A percentile compares a stretch with the other conserved stretches of the same genome.
These are phyloP conservation scores for Halophytophthora batemanensis DNA, from an alignment of 352 stramenopile genomes.

Conservation along the genomic window DNA sequence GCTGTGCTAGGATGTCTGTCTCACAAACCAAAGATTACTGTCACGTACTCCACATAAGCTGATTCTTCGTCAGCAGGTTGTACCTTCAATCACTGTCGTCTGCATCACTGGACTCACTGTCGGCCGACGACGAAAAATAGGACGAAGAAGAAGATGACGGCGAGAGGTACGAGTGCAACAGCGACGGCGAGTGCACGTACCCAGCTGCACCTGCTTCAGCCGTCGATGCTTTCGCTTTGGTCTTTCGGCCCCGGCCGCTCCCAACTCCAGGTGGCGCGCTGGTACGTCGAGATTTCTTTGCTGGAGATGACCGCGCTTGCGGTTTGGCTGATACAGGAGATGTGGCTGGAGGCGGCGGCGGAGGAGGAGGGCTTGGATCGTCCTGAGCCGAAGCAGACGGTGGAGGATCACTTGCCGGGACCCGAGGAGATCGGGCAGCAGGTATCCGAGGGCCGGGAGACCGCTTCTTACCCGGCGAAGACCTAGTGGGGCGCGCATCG, in stretches of 20 bases:
- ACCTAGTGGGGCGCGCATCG: conserved; percentile 6
- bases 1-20: conserved; percentile 10
- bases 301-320: too few species aligned
- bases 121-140: conserved; percentile 70
- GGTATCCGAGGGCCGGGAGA: conserved; percentile 1
- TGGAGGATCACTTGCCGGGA: background rate
- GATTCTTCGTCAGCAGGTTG: too few species aligned
- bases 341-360: conserved; percentile 21
- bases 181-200: conserved; percentile 32
- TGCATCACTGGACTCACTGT: conserved; percentile 60
- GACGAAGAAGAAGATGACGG: conserved; percentile 76
- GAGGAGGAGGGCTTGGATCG: conserved; percentile 13
- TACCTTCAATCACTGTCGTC: conserved; percentile 25
- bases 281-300: too few species aligned
- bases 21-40: conserved; percentile 8
- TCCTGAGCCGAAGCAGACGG: background rate
- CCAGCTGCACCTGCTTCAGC: background rate
- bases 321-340: conserved; percentile 3
- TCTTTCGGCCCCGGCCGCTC: background rate
- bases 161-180: conserved; percentile 66
- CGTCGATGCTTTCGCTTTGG: background rate
- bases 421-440: background rate
- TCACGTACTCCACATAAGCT: background rate
- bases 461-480: conserved; percentile 6
- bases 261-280: too few species aligned